Conservation (phyloP, 139 green algal genomes). For the Chara braunii region DNA sequence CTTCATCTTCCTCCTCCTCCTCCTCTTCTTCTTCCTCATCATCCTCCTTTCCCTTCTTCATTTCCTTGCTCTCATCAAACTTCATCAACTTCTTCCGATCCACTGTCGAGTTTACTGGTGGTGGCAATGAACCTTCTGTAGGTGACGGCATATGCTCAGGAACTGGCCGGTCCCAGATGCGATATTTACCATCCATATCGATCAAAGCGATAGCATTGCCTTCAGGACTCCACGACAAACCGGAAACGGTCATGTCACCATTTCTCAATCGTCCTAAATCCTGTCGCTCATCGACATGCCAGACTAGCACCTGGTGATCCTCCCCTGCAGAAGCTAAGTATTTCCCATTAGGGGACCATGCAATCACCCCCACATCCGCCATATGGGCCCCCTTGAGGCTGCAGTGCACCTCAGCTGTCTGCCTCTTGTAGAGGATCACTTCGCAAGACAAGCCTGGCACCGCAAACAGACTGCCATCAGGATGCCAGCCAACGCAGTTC, state of each 20-base stretch:
- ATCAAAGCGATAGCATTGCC: constrained; percentile 60
- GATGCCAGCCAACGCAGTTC: constrained; percentile 35
- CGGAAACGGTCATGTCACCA: constrained; percentile 17
- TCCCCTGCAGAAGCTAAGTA: constrained; percentile 57
- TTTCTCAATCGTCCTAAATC: constrained; percentile 19
- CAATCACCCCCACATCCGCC: constrained; percentile 43
- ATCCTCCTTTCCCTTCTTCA: too few relatives aligned
- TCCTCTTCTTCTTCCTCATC: too few relatives aligned
- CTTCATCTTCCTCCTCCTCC: too few relatives aligned
- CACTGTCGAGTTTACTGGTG: too few relatives aligned
- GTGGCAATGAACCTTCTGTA: too few relatives aligned
- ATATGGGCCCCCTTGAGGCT: constrained; percentile 45
- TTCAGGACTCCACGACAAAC: constrained; percentile 60
- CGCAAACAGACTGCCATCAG: constrained; percentile 27
- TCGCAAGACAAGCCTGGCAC: constrained; percentile 24
- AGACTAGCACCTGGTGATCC: constrained; percentile 61
- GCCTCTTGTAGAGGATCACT: constrained; percentile 29
- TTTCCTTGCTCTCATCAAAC: too few relatives aligned
- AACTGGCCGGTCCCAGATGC: constrained; percentile 55
- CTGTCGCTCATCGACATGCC: constrained; percentile 49
- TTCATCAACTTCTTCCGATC: too few relatives aligned
- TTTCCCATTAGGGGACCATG: constrained; percentile 70
- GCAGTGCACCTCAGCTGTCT: constrained; percentile 12
- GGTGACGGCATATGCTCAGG: constrained; percentile 35
- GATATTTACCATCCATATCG: constrained; percentile 51